Evolutionary conservation across 257 asterid species (phyloP).

Genomic region (Ligustrum vulgare): DNA sequence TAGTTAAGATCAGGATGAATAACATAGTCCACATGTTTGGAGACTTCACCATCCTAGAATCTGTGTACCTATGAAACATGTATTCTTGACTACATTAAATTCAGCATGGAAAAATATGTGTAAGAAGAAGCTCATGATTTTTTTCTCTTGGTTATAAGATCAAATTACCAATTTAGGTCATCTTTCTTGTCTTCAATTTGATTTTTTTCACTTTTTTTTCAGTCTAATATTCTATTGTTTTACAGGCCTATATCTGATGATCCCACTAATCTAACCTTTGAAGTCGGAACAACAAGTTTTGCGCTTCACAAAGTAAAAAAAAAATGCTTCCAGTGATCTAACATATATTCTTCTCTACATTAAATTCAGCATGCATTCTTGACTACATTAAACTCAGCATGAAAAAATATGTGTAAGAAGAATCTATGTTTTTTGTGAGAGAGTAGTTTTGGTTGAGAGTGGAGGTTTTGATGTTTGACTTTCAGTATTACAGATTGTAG

Average conservation of each 20-base stretch:
- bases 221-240: not conserved
- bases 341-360: too few relatives aligned
- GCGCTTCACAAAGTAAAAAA: slow-evolving; percentile 88
- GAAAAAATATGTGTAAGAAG: too few relatives aligned
- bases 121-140: not conserved
- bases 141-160: slow-evolving; percentile 7
- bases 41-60: not conserved
- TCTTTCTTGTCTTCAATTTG: not conserved
- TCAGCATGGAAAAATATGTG: too few relatives aligned
- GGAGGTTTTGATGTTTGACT: slow-evolving; percentile 2
- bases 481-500: not conserved
- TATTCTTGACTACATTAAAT: slow-evolving; percentile 1
- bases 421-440: not conserved
- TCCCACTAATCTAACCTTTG: slow-evolving; percentile 88
- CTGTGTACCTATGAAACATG: too few relatives aligned
- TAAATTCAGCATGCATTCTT: too few relatives aligned
- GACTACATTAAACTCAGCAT: too few relatives aligned
- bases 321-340: not conserved
- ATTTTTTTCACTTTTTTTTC: not conserved
- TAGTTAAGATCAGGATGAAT: too few relatives aligned
- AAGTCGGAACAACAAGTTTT: slow-evolving; percentile 70
- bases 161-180: not conserved
- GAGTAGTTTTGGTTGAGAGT: not conserved
- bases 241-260: slow-evolving; percentile 98
- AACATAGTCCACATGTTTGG: slow-evolving; percentile 28